Evolutionary conservation across 1,139 yeast genomes (phyloP), one percentile per base, ranked within the genome.

Genomic region (Taiozyma sp.): DNA sequence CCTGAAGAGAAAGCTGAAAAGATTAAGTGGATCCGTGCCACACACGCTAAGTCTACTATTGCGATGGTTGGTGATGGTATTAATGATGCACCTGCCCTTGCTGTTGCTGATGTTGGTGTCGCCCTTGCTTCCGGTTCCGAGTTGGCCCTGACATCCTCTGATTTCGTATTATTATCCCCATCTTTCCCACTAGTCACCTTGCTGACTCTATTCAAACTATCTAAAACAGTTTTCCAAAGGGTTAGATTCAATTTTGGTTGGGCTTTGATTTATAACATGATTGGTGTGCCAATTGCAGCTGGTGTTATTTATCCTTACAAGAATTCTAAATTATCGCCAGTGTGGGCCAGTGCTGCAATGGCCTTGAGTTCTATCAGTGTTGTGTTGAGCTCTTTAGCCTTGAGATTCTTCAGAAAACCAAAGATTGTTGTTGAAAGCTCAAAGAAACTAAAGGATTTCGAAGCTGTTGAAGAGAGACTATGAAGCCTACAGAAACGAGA

Each of bases 1-100:
- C 95, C 95, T 0, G 80, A 81, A 50, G 88, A 83, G 52, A 87
- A 87, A 65, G 85, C 88, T 27, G 76, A 73, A 13, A 78, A 79
- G 59, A 72, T 87, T 41, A 71, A 76, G 57, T 71, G 75, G 71
- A 72, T 87, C 24, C 86, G 83, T 60, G 65, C 65, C 16, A 66
- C 70, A 7, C 64, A 61, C 48, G 58, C 63, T 4, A 51, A 55
- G 2, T 63, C 68, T 4, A 54, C 49, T 12, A 48, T 58, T 30
- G 84, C 84, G 0, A 80, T 81, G 85, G 78, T 81, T 30, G 86
- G 86, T 13, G 86, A 81, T 64, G 86, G 85, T 34, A 79, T 81
- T 28, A 81, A 81, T 61, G 86, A 81, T 65, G 84, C 85, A 0
- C 85, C 85, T 1, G 86, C 86, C 0, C 67, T 81, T 48, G 77